Conservation (phyloP, 2,329 filamentous ascomycete species). For the Elsinoe australis region DNA sequence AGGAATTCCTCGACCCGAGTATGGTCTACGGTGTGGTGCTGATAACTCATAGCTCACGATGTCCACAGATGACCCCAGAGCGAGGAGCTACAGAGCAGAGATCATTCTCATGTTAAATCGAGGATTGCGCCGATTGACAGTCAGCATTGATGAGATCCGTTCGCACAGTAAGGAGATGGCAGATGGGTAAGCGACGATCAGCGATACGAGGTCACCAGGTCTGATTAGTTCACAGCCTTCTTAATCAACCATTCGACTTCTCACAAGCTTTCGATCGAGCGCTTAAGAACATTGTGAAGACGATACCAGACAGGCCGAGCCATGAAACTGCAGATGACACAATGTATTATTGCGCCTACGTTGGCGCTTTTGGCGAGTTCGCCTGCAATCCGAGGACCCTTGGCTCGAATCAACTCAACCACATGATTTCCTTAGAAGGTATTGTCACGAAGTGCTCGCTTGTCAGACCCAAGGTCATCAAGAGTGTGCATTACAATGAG, state of each 20-base stretch:
- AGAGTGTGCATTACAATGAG: conserved; percentile 95
- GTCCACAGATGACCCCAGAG: conserved; percentile 46
- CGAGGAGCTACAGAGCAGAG: conserved; percentile 76
- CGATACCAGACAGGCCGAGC: conserved; percentile 65
- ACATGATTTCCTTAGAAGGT: conserved; percentile 94
- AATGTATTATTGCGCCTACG: conserved; percentile 91
- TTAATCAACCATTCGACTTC: conserved; percentile 83
- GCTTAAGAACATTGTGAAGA: conserved; percentile 78
- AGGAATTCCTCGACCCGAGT: conserved; percentile 93
- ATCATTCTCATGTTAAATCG: conserved; percentile 70
- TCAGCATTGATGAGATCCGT: conserved; percentile 77
- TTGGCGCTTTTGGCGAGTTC: conserved; percentile 90
- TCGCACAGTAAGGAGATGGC: conserved; percentile 79
- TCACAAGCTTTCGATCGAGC: conserved; percentile 82
- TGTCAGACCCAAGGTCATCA: conserved; percentile 93
- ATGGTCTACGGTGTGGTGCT: conserved; percentile 24
- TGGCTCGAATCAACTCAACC: conserved; percentile 81
- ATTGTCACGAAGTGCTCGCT: conserved; percentile 95
- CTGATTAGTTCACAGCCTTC: conserved; percentile 47
- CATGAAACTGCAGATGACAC: conserved; percentile 71
- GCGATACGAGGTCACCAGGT: background rate
- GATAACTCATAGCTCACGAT: conserved; percentile 25
- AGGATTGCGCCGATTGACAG: conserved; percentile 50
- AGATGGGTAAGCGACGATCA: conserved; percentile 43
- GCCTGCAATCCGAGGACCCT: conserved; percentile 91